A percentile compares a stretch with the other conserved stretches of the same genome.
phyloP scores from a whole-genome alignment of 2,329 filamentous ascomycete species.

The Aureobasidium musti region DNA sequence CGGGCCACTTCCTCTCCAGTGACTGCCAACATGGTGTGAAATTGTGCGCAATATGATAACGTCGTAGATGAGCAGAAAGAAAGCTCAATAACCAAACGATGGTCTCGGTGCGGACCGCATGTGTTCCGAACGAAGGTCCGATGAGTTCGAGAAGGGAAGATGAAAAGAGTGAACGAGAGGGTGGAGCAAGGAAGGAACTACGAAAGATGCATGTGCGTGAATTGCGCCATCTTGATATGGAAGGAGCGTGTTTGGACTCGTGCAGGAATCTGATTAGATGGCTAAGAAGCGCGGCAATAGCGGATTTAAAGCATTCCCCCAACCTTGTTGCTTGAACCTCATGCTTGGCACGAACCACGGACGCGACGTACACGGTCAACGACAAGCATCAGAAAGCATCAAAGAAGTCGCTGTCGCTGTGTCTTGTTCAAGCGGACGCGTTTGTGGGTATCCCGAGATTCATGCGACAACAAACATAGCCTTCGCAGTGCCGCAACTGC shows the following conservation, averaged over 20 bases:
- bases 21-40: neutral
- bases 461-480: slow-evolving; percentile 12
- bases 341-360: neutral
- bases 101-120: neutral
- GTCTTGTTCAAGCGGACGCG: neutral
- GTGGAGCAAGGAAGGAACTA: neutral
- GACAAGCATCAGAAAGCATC: slow-evolving; percentile 14
- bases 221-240: slow-evolving; percentile 24
- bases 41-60: neutral
- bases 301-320: neutral
- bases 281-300: neutral
- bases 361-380: slow-evolving; percentile 13
- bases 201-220: neutral
- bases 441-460: neutral
- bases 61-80: neutral
- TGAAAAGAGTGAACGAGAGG: neutral
- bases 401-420: slow-evolving; percentile 1
- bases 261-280: neutral
- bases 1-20: neutral
- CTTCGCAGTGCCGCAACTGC: slow-evolving; percentile 17
- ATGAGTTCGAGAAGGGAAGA: too few species aligned
- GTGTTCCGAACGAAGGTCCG: neutral
- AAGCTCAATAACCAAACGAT: neutral
- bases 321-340: neutral
- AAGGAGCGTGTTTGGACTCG: neutral